phyloP scores from a whole-genome alignment of 371 early-diverging fungal species.

The Blyttiomyces sp. region DNA sequence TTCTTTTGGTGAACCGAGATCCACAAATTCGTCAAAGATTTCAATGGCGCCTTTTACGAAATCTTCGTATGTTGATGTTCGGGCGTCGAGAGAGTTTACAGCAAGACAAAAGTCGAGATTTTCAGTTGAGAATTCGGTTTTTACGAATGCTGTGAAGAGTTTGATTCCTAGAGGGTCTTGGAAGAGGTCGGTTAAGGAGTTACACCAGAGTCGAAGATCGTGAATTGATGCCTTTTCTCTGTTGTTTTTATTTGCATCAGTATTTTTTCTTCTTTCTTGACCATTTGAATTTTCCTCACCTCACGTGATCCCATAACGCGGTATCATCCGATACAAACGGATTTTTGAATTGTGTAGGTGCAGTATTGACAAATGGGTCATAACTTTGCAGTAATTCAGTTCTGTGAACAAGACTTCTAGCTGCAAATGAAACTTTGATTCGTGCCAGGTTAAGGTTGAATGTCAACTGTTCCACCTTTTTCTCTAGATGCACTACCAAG shows the following conservation, averaged over 20 bases:
- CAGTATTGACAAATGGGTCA: constrained; percentile 18
- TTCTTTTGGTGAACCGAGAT: too few species aligned
- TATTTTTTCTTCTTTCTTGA: not conserved
- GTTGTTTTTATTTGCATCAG: too few species aligned
- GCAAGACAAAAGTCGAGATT: too few species aligned
- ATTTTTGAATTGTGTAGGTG: not conserved
- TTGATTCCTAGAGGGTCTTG: constrained; percentile 34
- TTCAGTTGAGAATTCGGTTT: too few species aligned
- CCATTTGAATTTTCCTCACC: not conserved
- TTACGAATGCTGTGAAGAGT: constrained; percentile 25
- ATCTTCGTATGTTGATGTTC: too few species aligned
- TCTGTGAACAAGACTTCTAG: constrained; percentile 6
- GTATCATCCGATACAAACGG: constrained; percentile 21
- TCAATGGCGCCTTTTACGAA: too few species aligned
- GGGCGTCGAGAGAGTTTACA: too few species aligned
- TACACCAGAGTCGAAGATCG: constrained; percentile 31
- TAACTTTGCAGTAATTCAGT: constrained; percentile 1
- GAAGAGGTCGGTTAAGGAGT: constrained; percentile 28
- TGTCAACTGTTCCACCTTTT: constrained; percentile 23
- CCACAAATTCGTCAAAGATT: too few species aligned
- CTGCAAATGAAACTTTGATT: constrained; percentile 24
- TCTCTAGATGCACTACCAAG: constrained; percentile 23
- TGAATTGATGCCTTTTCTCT: constrained; percentile 9
- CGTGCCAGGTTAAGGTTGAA: constrained; percentile 22
- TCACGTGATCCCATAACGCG: constrained; percentile 13